Percentiles rank a stretch among this genome's conserved stretches.
Evolutionary conservation across 2,329 filamentous ascomycete species (phyloP).

Genomic region (Trichoderma brevicompactum): DNA sequence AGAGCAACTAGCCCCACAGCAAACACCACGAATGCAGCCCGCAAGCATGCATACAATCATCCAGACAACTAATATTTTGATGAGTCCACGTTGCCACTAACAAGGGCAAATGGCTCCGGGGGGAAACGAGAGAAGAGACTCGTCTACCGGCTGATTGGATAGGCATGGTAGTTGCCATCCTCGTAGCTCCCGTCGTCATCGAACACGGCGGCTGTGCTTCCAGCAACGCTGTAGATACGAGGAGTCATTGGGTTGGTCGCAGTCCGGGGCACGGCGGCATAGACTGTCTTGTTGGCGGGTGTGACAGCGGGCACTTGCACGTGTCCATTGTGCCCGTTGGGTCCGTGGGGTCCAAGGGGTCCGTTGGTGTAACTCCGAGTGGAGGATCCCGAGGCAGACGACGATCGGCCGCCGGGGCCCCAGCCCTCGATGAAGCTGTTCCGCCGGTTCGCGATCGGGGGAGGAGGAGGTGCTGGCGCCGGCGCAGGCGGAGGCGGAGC

Average conservation of each 20-base stretch:
- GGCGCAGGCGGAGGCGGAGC: slow-evolving; percentile 18
- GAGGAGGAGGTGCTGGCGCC: slow-evolving; percentile 26
- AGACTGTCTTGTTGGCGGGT: slow-evolving; percentile 35
- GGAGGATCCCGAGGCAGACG: slow-evolving; percentile 35
- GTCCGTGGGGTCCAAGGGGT: slow-evolving; percentile 26
- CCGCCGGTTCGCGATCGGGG: slow-evolving; percentile 35
- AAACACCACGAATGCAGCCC: slow-evolving; percentile 22
- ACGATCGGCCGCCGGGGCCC: slow-evolving; percentile 42
- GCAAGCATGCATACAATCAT: not conserved
- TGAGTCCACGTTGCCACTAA: no score
- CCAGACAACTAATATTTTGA: not conserved
- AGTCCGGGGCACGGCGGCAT: slow-evolving; percentile 40
- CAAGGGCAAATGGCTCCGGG: not conserved
- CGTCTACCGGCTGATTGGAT: slow-evolving; percentile 41
- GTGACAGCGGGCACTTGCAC: slow-evolving; percentile 34
- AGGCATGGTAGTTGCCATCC: slow-evolving; percentile 45
- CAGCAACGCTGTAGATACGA: slow-evolving; percentile 37
- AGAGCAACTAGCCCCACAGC: slow-evolving; percentile 25
- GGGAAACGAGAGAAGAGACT: not conserved
- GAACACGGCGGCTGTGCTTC: slow-evolving; percentile 28
- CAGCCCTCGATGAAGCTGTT: slow-evolving; percentile 44
- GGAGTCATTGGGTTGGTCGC: slow-evolving; percentile 25
- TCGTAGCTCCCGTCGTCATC: slow-evolving; percentile 38
- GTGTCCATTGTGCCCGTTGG: slow-evolving; percentile 37
- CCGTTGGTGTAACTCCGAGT: slow-evolving; percentile 38